These are phyloP conservation scores for Cryoendolithus antarcticus DNA, from an alignment of 2,329 filamentous ascomycete genomes.

Conservation along the genomic window DNA sequence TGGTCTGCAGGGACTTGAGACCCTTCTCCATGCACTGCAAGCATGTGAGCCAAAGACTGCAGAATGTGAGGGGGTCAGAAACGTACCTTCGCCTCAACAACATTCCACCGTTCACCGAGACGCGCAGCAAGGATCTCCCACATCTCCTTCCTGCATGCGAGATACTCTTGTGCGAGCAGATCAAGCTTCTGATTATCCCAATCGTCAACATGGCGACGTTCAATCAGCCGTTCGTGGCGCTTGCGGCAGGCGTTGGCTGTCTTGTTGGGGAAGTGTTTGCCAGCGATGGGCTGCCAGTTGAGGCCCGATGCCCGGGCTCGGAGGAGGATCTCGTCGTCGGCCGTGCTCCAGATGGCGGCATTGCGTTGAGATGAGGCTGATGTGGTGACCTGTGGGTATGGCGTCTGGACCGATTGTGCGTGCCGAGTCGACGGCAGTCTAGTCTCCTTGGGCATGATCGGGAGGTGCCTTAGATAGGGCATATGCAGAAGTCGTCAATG, in stretches of 20 bases:
- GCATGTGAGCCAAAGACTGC: slow-evolving; percentile 5
- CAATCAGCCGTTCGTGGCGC: slow-evolving; percentile 72
- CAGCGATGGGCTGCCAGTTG: slow-evolving; percentile 74
- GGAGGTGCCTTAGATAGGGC: slow-evolving; percentile 14
- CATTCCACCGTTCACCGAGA: slow-evolving; percentile 44
- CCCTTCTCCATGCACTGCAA: slow-evolving; percentile 69
- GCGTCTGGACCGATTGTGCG: slow-evolving; percentile 19
- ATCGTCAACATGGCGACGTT: slow-evolving; percentile 59
- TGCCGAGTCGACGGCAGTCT: slow-evolving; percentile 15
- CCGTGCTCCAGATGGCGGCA: slow-evolving; percentile 50
- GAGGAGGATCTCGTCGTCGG: slow-evolving; percentile 64
- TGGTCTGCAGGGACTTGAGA: slow-evolving; percentile 65
- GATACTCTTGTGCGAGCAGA: slow-evolving; percentile 63
- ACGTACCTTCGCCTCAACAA: slow-evolving; percentile 74
- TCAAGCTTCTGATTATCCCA: slow-evolving; percentile 70
- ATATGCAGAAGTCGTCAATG: slow-evolving; percentile 12
- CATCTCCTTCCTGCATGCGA: slow-evolving; percentile 66
- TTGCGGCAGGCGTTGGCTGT: slow-evolving; percentile 75
- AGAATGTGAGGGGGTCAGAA: slow-evolving; percentile 10
- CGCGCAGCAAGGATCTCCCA: slow-evolving; percentile 62
- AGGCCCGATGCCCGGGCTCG: slow-evolving; percentile 59
- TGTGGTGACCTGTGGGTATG: slow-evolving; percentile 22
- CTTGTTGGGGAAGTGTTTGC: slow-evolving; percentile 64
- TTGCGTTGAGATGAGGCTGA: slow-evolving; percentile 22
- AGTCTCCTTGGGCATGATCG: slow-evolving; percentile 35